phyloP scores from a whole-genome alignment of 1,284 basidiomycete genomes.

The Leccinum griseonigrum region DNA sequence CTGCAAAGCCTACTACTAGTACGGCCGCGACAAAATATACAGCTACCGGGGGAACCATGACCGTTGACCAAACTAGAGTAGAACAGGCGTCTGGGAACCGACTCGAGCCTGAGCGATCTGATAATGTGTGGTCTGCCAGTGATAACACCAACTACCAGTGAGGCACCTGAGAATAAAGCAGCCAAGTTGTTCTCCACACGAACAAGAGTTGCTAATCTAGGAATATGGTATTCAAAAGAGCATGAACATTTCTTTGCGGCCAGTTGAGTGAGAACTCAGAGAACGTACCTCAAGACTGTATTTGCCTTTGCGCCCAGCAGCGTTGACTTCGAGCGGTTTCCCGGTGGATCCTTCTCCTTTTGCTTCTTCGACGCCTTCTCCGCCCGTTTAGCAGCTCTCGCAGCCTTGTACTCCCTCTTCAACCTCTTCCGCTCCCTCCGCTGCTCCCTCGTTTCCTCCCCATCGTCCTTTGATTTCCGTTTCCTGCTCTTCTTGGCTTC shows the following conservation, averaged over 20 bases:
- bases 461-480: conserved; percentile 6
- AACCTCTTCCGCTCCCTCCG: conserved; percentile 25
- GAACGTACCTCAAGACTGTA: conserved; percentile 35
- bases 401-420: conserved; percentile 24
- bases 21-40: conserved; percentile 41
- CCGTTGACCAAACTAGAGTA: conserved; percentile 6
- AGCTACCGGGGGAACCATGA: conserved; percentile 31
- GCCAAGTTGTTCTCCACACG: background rate
- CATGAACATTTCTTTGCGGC: background rate
- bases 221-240: background rate
- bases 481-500: conserved; percentile 8
- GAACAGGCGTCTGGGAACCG: background rate
- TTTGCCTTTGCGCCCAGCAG: conserved; percentile 44
- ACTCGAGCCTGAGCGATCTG: background rate
- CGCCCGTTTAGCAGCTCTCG: conserved; percentile 18
- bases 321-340: conserved; percentile 51
- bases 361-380: conserved; percentile 12
- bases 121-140: background rate
- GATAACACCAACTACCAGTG: conserved; percentile 3
- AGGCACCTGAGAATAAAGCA: background rate
- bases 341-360: background rate
- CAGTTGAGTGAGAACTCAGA: background rate
- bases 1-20: conserved; percentile 40
- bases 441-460: conserved; percentile 20
- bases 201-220: background rate